phyloP scores from a whole-genome alignment of 2,329 filamentous ascomycete species.

The Cephalotrichum gorgonifer region DNA sequence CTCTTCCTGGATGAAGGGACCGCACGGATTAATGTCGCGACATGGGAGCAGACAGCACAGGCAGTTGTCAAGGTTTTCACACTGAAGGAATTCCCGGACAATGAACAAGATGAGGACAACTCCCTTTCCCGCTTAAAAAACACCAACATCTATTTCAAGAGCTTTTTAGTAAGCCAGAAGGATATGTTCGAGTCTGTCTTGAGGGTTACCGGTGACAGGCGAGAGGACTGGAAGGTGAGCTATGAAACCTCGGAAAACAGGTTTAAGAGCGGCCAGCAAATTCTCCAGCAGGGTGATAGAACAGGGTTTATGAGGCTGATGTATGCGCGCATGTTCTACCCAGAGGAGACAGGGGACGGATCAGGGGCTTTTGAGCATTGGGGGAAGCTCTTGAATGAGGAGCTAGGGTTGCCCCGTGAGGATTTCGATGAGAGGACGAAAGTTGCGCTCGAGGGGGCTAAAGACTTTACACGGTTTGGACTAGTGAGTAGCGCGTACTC shows the following conservation, averaged over 20 bases:
- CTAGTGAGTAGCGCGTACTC: no score
- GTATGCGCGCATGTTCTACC: constrained; percentile 41
- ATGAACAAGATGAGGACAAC: constrained; percentile 16
- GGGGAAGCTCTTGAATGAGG: constrained; percentile 30
- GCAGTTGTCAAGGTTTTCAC: constrained; percentile 40
- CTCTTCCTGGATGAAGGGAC: constrained; percentile 47
- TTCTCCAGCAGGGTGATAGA: constrained; percentile 27
- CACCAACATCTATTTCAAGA: constrained; percentile 36
- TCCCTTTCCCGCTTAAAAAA: constrained; percentile 30
- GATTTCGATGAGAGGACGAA: constrained; percentile 42
- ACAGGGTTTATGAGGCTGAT: constrained; percentile 34
- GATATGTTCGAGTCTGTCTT: constrained; percentile 53
- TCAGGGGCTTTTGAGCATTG: constrained; percentile 19
- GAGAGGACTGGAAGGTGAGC: constrained; percentile 48
- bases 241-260: constrained; percentile 34
- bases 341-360: constrained; percentile 7
- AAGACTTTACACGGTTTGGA: no score
- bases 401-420: constrained; percentile 42
- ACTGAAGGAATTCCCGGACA: constrained; percentile 33
- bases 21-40: constrained; percentile 44
- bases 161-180: constrained; percentile 46
- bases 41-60: constrained; percentile 46
- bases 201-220: constrained; percentile 43
- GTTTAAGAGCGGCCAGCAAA: constrained; percentile 30
- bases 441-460: constrained; percentile 30